Percentiles rank a stretch among this genome's conserved stretches.
Conservation (phyloP, 2,329 filamentous ascomycete genomes). For the Aspergillus oerlinghausenensis region DNA sequence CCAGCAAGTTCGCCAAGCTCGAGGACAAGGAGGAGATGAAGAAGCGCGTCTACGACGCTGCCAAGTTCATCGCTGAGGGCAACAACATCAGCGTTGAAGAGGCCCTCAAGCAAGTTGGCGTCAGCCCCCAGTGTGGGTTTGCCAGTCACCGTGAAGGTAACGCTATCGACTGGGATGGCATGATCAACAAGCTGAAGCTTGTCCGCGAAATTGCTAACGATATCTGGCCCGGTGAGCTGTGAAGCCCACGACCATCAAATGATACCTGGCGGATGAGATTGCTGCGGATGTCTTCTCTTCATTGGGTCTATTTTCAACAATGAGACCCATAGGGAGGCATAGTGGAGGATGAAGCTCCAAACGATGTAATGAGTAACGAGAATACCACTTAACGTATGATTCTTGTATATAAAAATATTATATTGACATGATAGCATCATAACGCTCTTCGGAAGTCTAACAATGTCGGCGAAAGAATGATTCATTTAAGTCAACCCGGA, state of each 20-base stretch:
- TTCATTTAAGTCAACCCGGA: neutral
- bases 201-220: constrained; percentile 68
- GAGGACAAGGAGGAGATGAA: constrained; percentile 63
- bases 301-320: constrained; percentile 11
- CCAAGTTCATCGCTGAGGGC: constrained; percentile 65
- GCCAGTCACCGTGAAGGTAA: constrained; percentile 72
- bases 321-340: neutral
- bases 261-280: neutral
- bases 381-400: constrained; percentile 18
- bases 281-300: constrained; percentile 7
- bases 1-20: constrained; percentile 58
- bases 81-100: constrained; percentile 60
- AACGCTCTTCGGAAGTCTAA: neutral
- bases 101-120: constrained; percentile 62
- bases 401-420: constrained; percentile 9
- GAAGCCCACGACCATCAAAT: constrained; percentile 8
- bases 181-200: constrained; percentile 68
- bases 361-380: constrained; percentile 12
- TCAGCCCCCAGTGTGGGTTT: constrained; percentile 70
- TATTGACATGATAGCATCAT: neutral
- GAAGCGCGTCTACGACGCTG: constrained; percentile 55
- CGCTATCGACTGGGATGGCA: constrained; percentile 62
- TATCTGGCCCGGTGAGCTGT: constrained; percentile 60
- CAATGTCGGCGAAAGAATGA: neutral
- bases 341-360: constrained; percentile 7